These are phyloP conservation scores for Globisporangium nagaii DNA, from an alignment of 352 stramenopile genomes.

Conservation along the genomic window DNA sequence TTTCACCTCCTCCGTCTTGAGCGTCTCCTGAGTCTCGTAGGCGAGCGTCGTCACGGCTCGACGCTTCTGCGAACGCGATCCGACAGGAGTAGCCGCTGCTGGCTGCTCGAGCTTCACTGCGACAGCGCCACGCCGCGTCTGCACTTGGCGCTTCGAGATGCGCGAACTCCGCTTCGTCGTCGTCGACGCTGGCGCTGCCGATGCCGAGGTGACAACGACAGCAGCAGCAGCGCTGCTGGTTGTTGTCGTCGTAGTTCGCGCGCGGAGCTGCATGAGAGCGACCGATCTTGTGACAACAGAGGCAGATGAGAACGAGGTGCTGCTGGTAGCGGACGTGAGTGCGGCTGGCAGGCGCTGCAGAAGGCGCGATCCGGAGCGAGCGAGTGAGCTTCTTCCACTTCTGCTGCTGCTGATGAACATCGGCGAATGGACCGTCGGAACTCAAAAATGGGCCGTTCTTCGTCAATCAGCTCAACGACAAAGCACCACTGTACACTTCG, in stretches of 20 bases:
- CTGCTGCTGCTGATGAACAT: slow-evolving; percentile 7
- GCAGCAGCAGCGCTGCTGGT: background rate
- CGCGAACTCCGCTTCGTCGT: slow-evolving; percentile 4
- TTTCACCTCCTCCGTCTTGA: slow-evolving; percentile 2
- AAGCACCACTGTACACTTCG: background rate
- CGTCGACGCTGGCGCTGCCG: background rate
- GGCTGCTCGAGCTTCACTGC: background rate
- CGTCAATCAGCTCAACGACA: no score
- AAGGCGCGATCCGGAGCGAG: background rate
- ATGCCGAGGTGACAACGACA: background rate
- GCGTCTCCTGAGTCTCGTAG: background rate
- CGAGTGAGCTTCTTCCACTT: background rate
- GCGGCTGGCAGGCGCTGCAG: background rate
- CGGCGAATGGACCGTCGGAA: slow-evolving; percentile 2
- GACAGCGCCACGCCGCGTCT: background rate
- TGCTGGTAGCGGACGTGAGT: background rate
- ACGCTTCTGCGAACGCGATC: background rate
- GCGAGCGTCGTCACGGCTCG: background rate
- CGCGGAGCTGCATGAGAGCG: slow-evolving; percentile 1
- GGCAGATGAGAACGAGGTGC: background rate
- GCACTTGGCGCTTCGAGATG: background rate
- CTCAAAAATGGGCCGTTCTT: background rate
- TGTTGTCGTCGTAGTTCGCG: background rate
- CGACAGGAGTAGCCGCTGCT: background rate
- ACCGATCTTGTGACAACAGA: background rate